Evolutionary conservation across 352 stramenopile genomes (phyloP).

Genomic region (Phytophthora uliginosa): DNA sequence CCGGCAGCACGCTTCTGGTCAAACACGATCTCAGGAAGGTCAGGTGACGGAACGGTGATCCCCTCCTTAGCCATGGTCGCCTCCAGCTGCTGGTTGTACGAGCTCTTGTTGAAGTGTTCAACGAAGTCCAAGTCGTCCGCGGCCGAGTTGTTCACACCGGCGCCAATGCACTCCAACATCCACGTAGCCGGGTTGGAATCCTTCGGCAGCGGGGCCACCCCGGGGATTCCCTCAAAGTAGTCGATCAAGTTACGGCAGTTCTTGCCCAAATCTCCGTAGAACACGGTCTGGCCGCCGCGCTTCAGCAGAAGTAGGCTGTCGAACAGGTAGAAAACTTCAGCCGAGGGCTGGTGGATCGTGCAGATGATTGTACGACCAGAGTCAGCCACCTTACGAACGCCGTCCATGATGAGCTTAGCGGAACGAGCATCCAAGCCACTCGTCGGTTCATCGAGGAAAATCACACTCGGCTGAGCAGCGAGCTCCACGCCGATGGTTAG

Average conservation of each 20-base stretch:
- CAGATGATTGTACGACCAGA: conserved; percentile 60
- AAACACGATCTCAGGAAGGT: conserved; percentile 39
- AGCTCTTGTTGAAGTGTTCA: conserved; percentile 40
- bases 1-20: conserved; percentile 38
- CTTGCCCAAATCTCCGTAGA: conserved; percentile 37
- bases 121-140: conserved; percentile 45
- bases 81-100: conserved; percentile 26
- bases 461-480: conserved; percentile 30
- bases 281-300: conserved; percentile 37
- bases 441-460: conserved; percentile 25
- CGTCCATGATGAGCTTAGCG: conserved; percentile 24
- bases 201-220: conserved; percentile 37
- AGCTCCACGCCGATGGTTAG: conserved; percentile 85
- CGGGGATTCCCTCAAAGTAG: conserved; percentile 55
- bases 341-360: conserved; percentile 91
- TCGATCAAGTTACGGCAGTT: conserved; percentile 44
- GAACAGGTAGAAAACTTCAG: conserved; percentile 84
- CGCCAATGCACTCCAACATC: conserved; percentile 88
- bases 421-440: conserved; percentile 19
- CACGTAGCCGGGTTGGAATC: conserved; percentile 89
- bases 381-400: conserved; percentile 28
- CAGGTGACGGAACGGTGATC: conserved; percentile 31
- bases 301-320: conserved; percentile 81
- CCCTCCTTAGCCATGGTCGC: conserved; percentile 33
- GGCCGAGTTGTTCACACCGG: conserved; percentile 34